These are phyloP conservation scores for Trichoderma erinaceum DNA, from an alignment of 495 filamentous ascomycete genomes.

Conservation along the genomic window DNA sequence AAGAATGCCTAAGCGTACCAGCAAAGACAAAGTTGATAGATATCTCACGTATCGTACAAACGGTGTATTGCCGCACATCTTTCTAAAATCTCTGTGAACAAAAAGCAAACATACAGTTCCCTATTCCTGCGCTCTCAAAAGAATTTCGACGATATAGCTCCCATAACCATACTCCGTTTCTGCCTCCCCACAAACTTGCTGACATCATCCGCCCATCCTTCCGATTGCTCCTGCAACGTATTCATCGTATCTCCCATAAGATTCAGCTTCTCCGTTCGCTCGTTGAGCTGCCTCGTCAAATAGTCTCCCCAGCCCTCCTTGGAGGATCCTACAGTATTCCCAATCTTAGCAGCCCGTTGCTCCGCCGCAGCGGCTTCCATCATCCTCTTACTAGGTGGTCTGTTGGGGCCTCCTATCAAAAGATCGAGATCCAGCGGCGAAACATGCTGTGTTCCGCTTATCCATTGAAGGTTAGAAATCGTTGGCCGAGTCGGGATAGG, in stretches of 20 bases:
- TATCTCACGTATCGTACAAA: too few species aligned
- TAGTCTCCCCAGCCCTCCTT: conserved; percentile 54
- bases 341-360: conserved; percentile 30
- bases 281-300: conserved; percentile 77
- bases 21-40: too few species aligned
- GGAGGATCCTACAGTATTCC: conserved; percentile 44
- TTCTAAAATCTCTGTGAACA: too few species aligned
- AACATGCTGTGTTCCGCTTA: conserved; percentile 88
- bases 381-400: conserved; percentile 79
- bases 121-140: conserved; percentile 20
- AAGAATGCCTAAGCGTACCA: too few species aligned
- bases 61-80: too few species aligned
- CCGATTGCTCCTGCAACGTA: conserved; percentile 67
- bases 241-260: conserved; percentile 81
- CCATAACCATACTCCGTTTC: conserved; percentile 75
- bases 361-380: conserved; percentile 40
- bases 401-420: conserved; percentile 80
- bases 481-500: conserved; percentile 77
- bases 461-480: conserved; percentile 93
- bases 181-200: conserved; percentile 77
- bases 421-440: conserved; percentile 86
- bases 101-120: background rate
- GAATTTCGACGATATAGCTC: conserved; percentile 47
- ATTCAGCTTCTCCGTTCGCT: conserved; percentile 79
- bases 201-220: conserved; percentile 78